Percentiles rank a stretch among this genome's conserved stretches.
phyloP scores from a whole-genome alignment of 352 stramenopile genomes.

The Thalassiosira pacifica region DNA sequence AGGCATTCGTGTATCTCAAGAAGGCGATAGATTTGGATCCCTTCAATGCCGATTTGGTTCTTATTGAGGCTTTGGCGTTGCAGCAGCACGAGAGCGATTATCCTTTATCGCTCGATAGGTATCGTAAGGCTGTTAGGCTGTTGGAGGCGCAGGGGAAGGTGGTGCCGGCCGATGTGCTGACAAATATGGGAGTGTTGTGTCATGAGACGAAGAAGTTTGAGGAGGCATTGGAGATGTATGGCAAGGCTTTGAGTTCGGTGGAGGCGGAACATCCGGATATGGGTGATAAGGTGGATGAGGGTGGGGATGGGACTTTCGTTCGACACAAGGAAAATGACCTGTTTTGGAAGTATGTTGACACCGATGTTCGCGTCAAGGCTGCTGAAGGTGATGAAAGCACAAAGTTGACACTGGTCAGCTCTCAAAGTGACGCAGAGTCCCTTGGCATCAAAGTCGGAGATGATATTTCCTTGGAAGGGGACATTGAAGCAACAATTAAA shows the following conservation, averaged over 20 bases:
- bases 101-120: conserved; percentile 75
- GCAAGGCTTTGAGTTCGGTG: conserved; percentile 65
- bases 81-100: conserved; percentile 84
- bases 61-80: conserved; percentile 82
- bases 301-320: conserved; percentile 52
- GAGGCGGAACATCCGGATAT: conserved; percentile 56
- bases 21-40: conserved; percentile 88
- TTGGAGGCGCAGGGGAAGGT: conserved; percentile 66
- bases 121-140: conserved; percentile 81
- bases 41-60: conserved; percentile 78
- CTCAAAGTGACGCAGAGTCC: conserved; percentile 44
- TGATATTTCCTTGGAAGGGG: conserved; percentile 52
- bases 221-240: conserved; percentile 83
- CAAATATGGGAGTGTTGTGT: conserved; percentile 85
- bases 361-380: conserved; percentile 50
- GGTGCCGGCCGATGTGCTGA: conserved; percentile 73
- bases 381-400: conserved; percentile 40
- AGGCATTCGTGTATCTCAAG: conserved; percentile 85
- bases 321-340: conserved; percentile 76
- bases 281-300: conserved; percentile 44
- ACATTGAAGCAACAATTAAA: conserved; percentile 36
- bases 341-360: conserved; percentile 79
- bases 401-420: conserved; percentile 47
- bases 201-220: conserved; percentile 82
- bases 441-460: conserved; percentile 66